Evolutionary conservation across 1,284 basidiomycete genomes (phyloP).

Genomic region (Thecaphora thlaspeos): DNA sequence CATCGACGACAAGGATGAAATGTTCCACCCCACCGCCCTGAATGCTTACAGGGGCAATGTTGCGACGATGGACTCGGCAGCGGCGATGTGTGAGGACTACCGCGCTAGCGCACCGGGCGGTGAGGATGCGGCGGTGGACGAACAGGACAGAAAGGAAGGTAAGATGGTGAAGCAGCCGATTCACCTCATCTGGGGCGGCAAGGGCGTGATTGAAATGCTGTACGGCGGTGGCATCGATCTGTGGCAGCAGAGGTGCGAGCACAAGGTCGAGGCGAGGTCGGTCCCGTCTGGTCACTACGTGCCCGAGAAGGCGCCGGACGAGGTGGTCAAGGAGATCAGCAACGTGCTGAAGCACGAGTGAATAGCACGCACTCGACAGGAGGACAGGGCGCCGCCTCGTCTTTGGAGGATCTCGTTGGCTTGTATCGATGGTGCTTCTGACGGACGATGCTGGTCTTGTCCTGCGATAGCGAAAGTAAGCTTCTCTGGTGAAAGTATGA

Average conservation of each 20-base stretch:
- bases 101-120: conserved; percentile 55
- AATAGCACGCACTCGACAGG: no score
- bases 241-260: conserved; percentile 49
- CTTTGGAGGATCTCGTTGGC: no score
- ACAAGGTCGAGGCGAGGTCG: conserved; percentile 37
- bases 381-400: no score
- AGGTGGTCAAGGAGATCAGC: conserved; percentile 25
- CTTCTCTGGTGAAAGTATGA: no score
- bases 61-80: conserved; percentile 1
- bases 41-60: no score
- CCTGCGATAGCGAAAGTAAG: no score
- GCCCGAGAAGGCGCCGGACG: conserved; percentile 55
- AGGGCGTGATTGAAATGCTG: conserved; percentile 55
- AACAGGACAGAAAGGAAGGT: conserved; percentile 39
- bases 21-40: no score
- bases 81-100: conserved; percentile 59
- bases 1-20: neutral
- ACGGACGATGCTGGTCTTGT: no score
- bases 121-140: conserved; percentile 57
- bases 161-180: conserved; percentile 47
- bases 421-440: no score
- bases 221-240: conserved; percentile 44
- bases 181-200: conserved; percentile 55
- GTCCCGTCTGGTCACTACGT: conserved; percentile 59
- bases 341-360: no score